A percentile compares a stretch with the other conserved stretches of the same genome.
Conservation (phyloP, 257 asterid genomes). For the Solanum clarkiae region DNA sequence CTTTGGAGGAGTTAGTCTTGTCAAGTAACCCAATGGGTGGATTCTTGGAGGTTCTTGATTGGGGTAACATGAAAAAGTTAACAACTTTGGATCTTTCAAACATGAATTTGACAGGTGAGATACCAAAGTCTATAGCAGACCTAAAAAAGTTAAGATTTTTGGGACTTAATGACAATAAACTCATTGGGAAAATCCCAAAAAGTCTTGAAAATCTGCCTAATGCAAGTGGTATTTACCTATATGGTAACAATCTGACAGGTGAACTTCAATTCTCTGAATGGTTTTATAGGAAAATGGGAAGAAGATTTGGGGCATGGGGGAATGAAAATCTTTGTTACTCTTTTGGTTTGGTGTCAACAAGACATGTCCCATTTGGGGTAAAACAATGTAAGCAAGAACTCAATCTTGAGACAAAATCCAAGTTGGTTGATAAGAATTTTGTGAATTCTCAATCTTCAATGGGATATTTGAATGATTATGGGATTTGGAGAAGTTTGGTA, state of each 20-base stretch:
- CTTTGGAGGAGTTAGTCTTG: slow-evolving; percentile 59
- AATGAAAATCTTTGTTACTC: slow-evolving; percentile 71
- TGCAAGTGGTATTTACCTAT: slow-evolving; percentile 51
- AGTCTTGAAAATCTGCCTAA: slow-evolving; percentile 45
- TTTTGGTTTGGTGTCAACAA: slow-evolving; percentile 9
- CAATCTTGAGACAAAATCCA: slow-evolving; percentile 7
- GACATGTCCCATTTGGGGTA: slow-evolving; percentile 56
- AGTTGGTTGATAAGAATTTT: slow-evolving; percentile 10
- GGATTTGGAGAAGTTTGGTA: slow-evolving; percentile 14
- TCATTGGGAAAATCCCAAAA: slow-evolving; percentile 51
- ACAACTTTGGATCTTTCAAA: slow-evolving; percentile 62
- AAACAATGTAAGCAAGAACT: slow-evolving; percentile 33
- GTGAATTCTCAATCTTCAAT: slow-evolving; percentile 6
- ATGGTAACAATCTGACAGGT: slow-evolving; percentile 84
- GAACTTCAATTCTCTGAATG: slow-evolving; percentile 45
- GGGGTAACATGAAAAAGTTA: slow-evolving; percentile 34
- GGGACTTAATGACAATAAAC: slow-evolving; percentile 65
- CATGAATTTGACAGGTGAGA: slow-evolving; percentile 55
- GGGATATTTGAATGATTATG: slow-evolving; percentile 11
- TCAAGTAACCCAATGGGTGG: slow-evolving; percentile 76
- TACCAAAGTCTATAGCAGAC: slow-evolving; percentile 50
- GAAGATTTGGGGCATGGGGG: slow-evolving; percentile 81
- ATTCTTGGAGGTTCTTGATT: slow-evolving; percentile 31
- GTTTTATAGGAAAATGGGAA: slow-evolving; percentile 67
- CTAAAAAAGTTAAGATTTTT: slow-evolving; percentile 53